A percentile compares a stretch with the other conserved stretches of the same genome.
Conservation (phyloP, 2,329 filamentous ascomycete genomes). For the Grosmannia serpens region DNA sequence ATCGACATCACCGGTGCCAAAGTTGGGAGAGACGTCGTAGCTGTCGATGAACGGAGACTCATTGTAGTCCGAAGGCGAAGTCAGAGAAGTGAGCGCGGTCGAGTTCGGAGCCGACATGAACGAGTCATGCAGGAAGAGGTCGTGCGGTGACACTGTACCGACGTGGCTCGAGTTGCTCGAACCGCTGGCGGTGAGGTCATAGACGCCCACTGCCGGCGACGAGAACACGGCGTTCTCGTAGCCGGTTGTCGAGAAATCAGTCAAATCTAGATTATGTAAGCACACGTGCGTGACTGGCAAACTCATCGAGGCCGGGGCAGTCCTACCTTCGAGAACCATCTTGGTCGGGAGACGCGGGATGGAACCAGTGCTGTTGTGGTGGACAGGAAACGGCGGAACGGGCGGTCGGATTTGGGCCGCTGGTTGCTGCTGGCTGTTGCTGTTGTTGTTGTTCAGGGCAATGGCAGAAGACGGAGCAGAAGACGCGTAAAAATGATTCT, state of each 20-base stretch:
- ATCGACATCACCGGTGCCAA: constrained; percentile 48
- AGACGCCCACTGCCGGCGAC: constrained; percentile 39
- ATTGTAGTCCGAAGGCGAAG: constrained; percentile 68
- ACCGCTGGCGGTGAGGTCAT: constrained; percentile 35
- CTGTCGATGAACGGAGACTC: constrained; percentile 66
- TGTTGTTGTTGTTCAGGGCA: constrained; percentile 36
- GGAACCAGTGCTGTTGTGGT: constrained; percentile 31
- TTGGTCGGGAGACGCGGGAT: constrained; percentile 17
- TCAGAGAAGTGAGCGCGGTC: constrained; percentile 69
- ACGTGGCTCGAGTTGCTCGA: constrained; percentile 39
- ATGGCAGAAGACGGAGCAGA: constrained; percentile 51
- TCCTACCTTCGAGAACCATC: constrained; percentile 46
- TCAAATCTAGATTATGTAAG: constrained; percentile 31
- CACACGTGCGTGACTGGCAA: not conserved
- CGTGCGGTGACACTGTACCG: constrained; percentile 74
- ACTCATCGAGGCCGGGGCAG: not conserved
- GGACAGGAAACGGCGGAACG: constrained; percentile 53
- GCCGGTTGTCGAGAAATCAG: constrained; percentile 35
- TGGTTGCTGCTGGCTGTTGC: constrained; percentile 10
- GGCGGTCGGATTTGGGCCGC: constrained; percentile 48
- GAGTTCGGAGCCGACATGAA: constrained; percentile 72
- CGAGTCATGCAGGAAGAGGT: constrained; percentile 59
- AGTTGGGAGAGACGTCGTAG: constrained; percentile 70
- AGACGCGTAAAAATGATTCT: constrained; percentile 55
- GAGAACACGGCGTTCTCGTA: constrained; percentile 45